A percentile compares a stretch with the other conserved stretches of the same genome.
Conservation (phyloP, 2,329 filamentous ascomycete species). For the Chaetomiaceae sp. region DNA sequence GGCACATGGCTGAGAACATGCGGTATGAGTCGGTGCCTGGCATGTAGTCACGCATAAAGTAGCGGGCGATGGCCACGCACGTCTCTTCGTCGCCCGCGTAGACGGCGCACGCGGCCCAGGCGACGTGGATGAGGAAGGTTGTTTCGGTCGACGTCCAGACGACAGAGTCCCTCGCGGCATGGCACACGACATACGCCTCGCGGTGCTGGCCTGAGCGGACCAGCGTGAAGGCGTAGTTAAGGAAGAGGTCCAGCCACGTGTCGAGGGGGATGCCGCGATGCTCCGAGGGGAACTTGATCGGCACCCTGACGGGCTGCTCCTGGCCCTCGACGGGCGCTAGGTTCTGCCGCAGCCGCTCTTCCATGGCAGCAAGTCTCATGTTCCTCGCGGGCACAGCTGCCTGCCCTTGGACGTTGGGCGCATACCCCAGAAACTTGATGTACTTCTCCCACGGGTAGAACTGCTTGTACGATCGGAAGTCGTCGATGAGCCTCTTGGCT, state of each 20-base stretch:
- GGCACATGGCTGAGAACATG: constrained; percentile 73
- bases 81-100: constrained; percentile 74
- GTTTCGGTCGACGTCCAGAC: constrained; percentile 70
- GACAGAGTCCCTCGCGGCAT: constrained; percentile 72
- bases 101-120: constrained; percentile 82
- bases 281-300: constrained; percentile 32
- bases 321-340: constrained; percentile 32
- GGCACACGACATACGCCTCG: constrained; percentile 75
- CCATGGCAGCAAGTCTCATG: constrained; percentile 51
- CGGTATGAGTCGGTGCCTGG: constrained; percentile 80
- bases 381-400: constrained; percentile 32
- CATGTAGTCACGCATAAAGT: constrained; percentile 77
- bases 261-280: constrained; percentile 73
- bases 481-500: constrained; percentile 56
- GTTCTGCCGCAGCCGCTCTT: constrained; percentile 50
- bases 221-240: constrained; percentile 77
- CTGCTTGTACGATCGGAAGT: constrained; percentile 59
- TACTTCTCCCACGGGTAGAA: constrained; percentile 67
- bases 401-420: constrained; percentile 33
- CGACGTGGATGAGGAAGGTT: constrained; percentile 68
- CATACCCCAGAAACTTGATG: constrained; percentile 50
- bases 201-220: constrained; percentile 62
- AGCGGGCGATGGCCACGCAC: constrained; percentile 68
- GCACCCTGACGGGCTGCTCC: constrained; percentile 24
- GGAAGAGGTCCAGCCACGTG: constrained; percentile 84